Evolutionary conservation across 352 stramenopile genomes (phyloP).

Genomic region (Phytopythium montanum): DNA sequence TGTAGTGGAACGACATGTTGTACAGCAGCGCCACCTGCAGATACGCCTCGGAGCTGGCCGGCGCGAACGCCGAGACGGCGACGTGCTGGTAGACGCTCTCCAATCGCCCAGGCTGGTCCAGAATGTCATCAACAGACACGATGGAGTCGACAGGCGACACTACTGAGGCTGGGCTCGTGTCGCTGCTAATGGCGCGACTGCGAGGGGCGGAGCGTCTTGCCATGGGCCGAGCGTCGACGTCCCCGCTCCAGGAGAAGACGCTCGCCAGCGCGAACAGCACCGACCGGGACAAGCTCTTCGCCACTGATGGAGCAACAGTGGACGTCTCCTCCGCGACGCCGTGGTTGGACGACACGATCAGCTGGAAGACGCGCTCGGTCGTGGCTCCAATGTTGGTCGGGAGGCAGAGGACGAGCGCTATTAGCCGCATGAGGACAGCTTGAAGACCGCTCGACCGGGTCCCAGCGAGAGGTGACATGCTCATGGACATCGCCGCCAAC

Average conservation of each 20-base stretch:
- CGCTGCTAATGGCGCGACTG: neutral
- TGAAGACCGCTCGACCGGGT: conserved; percentile 9
- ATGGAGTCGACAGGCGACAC: neutral
- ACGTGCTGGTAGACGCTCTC: conserved; percentile 50
- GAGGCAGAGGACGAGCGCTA: conserved; percentile 51
- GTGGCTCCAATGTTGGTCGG: conserved; percentile 40
- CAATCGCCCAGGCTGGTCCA: conserved; percentile 43
- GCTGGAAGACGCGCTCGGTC: conserved; percentile 43
- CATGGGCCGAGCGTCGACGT: conserved; percentile 14
- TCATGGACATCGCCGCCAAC: conserved; percentile 23
- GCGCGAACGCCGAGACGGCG: conserved; percentile 25
- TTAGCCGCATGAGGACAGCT: conserved; percentile 38
- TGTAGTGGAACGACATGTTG: conserved; percentile 73
- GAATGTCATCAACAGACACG: conserved; percentile 31
- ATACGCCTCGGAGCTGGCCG: conserved; percentile 41
- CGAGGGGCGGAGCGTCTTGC: neutral
- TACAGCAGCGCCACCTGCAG: conserved; percentile 69
- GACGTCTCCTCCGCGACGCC: conserved; percentile 1
- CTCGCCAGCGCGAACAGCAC: conserved; percentile 58
- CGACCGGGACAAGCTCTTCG: conserved; percentile 38
- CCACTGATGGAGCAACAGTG: neutral
- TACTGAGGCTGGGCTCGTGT: neutral
- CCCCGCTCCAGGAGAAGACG: conserved; percentile 54
- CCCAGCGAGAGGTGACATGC: neutral
- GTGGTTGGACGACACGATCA: conserved; percentile 50